Evolutionary conservation across 768 basidiomycete species (phyloP), one percentile per base, ranked within the genome.

Genomic region (Mycena maculata): DNA sequence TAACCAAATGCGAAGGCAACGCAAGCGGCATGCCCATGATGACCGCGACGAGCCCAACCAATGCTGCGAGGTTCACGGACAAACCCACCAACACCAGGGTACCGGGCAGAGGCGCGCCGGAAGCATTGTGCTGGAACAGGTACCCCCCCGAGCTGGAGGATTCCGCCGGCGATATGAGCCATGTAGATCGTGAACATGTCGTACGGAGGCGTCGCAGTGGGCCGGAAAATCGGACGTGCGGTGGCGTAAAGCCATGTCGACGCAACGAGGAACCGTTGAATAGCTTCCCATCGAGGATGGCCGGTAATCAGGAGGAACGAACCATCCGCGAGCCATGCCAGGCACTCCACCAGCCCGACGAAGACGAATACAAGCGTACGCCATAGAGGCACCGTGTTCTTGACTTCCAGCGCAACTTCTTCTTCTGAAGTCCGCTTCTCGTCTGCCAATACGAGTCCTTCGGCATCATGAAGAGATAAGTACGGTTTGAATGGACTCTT

Each of bases 191-290:
- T 71, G 74, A 93, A 87, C 18, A 94, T 76, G 71, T 91, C 92
- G 68, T 78, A 84, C 18, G 90, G 90, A 2, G 85, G 82, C 0
- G 90, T 93, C 0, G 85, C 76, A 8, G 81, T 79, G 0, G 89
- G 87, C 41, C 80, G 79, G 30, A 83, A 72, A 16, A 90, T 78
- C 2, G 90, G 87, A 52, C 88, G 86, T 22, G 83, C 70, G 23
- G 86, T 36, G 1, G 90, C 87, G 71, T 92, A 93, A 39, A 91
- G 75, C 93, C 93, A 94, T 4, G 87, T 79, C 0, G 78, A 68
- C 0, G 88, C 87, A 22, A 86, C 72, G 28, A 90, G 72, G 52
- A 90, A 77, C 0, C 83, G 78, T 9, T 79, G 79, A 3, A 83
- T 63, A 20, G 77, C 81, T 16, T 59, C 68, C 80, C 83, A 83